Percentiles rank a stretch among this genome's conserved stretches.
phyloP scores from a whole-genome alignment of 129 eudicot species.

The Kitagawia praeruptora region DNA sequence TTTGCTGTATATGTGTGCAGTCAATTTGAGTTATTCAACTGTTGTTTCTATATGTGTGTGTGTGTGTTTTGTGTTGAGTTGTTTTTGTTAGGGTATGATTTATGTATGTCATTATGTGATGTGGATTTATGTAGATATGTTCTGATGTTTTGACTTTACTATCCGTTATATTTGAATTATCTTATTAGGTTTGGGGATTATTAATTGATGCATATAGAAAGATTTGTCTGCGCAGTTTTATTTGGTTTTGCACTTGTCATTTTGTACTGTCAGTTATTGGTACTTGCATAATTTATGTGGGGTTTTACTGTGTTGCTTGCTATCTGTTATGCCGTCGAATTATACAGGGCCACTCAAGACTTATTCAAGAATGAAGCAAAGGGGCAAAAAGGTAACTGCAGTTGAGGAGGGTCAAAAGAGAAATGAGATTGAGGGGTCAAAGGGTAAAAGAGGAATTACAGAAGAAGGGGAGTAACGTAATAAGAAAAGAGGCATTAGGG shows the following conservation, averaged over 20 bases:
- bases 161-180: neutral
- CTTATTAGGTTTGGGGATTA: neutral
- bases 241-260: neutral
- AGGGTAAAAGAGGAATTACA: too few species aligned
- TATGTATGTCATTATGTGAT: neutral
- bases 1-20: too few species aligned
- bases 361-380: too few species aligned
- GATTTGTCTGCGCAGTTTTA: neutral
- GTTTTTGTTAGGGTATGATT: neutral
- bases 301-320: neutral
- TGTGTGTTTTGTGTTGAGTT: neutral
- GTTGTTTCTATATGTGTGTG: neutral
- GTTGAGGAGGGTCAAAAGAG: too few species aligned
- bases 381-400: too few species aligned
- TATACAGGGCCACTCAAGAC: too few species aligned
- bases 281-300: neutral
- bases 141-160: neutral
- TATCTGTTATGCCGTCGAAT: too few species aligned
- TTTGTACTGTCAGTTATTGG: neutral
- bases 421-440: too few species aligned
- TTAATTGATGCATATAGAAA: neutral
- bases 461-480: too few species aligned
- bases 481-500: too few species aligned
- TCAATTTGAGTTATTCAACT: neutral
- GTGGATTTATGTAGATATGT: neutral